phyloP scores from a whole-genome alignment of 345 rosid genomes.

The Gossypium sturtianum region DNA sequence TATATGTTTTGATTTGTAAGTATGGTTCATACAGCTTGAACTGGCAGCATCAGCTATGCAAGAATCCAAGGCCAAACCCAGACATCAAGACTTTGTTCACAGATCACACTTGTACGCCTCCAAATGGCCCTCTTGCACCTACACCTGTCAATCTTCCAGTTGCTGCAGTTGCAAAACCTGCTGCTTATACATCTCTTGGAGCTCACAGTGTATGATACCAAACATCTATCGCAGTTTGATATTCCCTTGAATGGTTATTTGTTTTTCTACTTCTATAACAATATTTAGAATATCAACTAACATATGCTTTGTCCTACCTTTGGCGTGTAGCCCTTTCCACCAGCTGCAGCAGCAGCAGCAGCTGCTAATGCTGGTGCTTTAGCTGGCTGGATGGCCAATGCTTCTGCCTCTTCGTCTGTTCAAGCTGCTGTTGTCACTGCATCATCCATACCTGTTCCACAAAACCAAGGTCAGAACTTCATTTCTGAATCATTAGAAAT shows the following conservation, averaged over 20 bases:
- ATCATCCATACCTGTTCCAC: constrained; percentile 66
- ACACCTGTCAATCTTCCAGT: constrained; percentile 41
- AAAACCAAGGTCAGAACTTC: constrained; percentile 59
- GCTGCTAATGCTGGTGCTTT: constrained; percentile 46
- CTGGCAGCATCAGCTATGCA: constrained; percentile 92
- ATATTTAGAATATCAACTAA: background rate
- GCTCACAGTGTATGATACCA: background rate
- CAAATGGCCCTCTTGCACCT: constrained; percentile 64
- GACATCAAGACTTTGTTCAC: constrained; percentile 66
- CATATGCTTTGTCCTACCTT: background rate
- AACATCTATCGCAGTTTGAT: background rate
- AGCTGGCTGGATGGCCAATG: constrained; percentile 86
- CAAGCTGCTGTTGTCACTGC: constrained; percentile 87
- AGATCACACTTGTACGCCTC: constrained; percentile 62
- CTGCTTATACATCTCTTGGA: constrained; percentile 6
- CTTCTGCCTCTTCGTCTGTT: constrained; percentile 66
- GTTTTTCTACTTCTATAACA: background rate
- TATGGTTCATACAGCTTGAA: constrained; percentile 47
- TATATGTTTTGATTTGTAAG: background rate
- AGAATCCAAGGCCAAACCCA: constrained; percentile 81
- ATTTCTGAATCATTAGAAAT: background rate
- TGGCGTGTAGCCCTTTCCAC: constrained; percentile 3
- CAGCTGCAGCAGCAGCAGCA: background rate
- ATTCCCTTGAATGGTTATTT: background rate
- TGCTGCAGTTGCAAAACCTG: constrained; percentile 5